A percentile compares a stretch with the other conserved stretches of the same genome.
Conservation (phyloP, 140 eudicot species). For the Anethum foeniculum region DNA sequence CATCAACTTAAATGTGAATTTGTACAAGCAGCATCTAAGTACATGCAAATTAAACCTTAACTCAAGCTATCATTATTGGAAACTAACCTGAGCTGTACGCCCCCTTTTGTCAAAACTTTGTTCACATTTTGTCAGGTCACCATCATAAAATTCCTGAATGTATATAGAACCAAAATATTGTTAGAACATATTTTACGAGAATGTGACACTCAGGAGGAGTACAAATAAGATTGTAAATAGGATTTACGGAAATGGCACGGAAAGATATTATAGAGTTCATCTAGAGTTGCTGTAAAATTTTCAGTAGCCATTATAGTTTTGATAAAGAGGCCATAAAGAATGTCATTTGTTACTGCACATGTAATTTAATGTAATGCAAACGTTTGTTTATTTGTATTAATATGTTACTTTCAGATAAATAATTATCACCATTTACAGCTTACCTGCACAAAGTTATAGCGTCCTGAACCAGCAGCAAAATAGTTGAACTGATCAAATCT, state of each 20-base stretch:
- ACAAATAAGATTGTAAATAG: neutral
- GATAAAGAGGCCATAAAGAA: neutral
- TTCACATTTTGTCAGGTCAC: conserved; percentile 72
- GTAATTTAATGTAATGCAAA: neutral
- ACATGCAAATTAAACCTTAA: conserved; percentile 3
- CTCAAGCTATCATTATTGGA: neutral
- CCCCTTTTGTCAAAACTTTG: conserved; percentile 72
- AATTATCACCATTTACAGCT: conserved; percentile 15
- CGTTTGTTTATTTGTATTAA: neutral
- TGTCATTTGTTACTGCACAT: conserved; percentile 5
- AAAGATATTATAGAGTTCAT: neutral
- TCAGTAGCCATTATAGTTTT: neutral
- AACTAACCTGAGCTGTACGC: conserved; percentile 74
- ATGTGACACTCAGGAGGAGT: neutral
- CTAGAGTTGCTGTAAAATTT: neutral
- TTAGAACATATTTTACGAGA: neutral
- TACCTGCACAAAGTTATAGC: conserved; percentile 72
- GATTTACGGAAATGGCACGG: neutral
- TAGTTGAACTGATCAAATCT: conserved; percentile 56
- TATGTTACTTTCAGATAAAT: neutral
- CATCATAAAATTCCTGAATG: conserved; percentile 60
- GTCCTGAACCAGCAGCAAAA: conserved; percentile 74
- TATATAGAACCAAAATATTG: neutral
- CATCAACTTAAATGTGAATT: neutral
- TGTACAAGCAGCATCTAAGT: neutral